These are phyloP conservation scores for Selaginella moellendorffii DNA, from an alignment of 75 land plant species.

Conservation along the genomic window DNA sequence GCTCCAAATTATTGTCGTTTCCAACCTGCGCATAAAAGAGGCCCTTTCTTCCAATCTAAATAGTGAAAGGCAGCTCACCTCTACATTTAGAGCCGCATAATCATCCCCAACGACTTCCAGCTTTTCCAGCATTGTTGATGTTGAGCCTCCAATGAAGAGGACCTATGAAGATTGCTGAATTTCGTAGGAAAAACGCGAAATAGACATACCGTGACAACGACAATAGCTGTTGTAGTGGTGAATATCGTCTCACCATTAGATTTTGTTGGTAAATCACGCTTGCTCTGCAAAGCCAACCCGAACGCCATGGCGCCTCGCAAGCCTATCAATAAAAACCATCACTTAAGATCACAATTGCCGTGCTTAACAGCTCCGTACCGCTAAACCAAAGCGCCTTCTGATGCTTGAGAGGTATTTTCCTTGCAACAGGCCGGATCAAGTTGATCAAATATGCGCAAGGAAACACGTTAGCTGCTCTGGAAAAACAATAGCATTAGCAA, in stretches of 20 bases:
- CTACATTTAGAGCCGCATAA: conserved; percentile 20
- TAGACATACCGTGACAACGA: conserved; percentile 87
- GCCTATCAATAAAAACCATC: conserved; percentile 29
- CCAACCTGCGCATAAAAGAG: neutral
- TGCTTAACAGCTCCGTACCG: conserved; percentile 69
- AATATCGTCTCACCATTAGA: conserved; percentile 84
- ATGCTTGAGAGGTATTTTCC: conserved; percentile 76
- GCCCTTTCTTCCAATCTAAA: neutral
- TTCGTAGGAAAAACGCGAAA: too few species aligned
- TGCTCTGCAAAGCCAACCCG: conserved; percentile 86
- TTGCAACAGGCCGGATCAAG: conserved; percentile 52
- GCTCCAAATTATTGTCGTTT: neutral
- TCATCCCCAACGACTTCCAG: conserved; percentile 66
- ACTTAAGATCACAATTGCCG: too few species aligned
- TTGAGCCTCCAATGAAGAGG: conserved; percentile 81
- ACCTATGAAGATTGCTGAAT: too few species aligned
- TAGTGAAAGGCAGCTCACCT: conserved; percentile 25
- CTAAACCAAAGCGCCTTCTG: conserved; percentile 97
- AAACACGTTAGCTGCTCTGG: conserved; percentile 91
- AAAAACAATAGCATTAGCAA: neutral
- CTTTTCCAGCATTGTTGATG: conserved; percentile 88
- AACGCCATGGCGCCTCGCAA: conserved; percentile 99
- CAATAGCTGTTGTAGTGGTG: conserved; percentile 93
- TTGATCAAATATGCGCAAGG: conserved; percentile 85
- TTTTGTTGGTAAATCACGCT: conserved; percentile 73